phyloP scores from a whole-genome alignment of 768 basidiomycete genomes.

The Candolleomyces eurysporus region DNA sequence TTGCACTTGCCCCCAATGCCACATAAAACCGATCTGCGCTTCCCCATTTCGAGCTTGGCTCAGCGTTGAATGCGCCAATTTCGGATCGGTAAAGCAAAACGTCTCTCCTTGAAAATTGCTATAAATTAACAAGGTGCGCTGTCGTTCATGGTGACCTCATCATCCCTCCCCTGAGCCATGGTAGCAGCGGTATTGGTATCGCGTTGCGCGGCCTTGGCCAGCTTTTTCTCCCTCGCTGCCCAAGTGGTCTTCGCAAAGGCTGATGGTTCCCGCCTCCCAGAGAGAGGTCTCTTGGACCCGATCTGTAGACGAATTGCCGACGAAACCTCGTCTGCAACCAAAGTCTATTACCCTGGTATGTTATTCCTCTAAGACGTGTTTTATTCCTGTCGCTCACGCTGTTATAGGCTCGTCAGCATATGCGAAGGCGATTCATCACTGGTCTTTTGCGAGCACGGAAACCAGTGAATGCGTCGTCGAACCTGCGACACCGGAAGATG shows the following conservation, averaged over 20 bases:
- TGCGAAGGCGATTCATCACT: slow-evolving; percentile 43
- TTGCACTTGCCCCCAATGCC: too few species aligned
- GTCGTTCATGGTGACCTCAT: too few species aligned
- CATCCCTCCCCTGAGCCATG: too few species aligned
- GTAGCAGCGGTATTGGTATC: neutral
- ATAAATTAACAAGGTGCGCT: too few species aligned
- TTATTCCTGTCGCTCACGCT: neutral
- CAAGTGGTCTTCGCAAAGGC: neutral
- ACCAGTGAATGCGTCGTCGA: slow-evolving; percentile 51
- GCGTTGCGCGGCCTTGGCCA: neutral
- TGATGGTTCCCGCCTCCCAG: neutral
- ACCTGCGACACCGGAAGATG: slow-evolving; percentile 48
- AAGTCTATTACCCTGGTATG: slow-evolving; percentile 43
- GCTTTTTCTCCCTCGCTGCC: neutral
- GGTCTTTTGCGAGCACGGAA: slow-evolving; percentile 47
- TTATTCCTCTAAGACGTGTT: neutral
- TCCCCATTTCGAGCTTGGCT: too few species aligned
- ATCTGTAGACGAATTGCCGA: slow-evolving; percentile 36
- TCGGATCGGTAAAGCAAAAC: too few species aligned
- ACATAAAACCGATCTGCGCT: too few species aligned
- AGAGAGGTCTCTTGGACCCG: slow-evolving; percentile 10
- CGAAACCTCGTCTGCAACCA: slow-evolving; percentile 41
- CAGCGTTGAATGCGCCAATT: too few species aligned
- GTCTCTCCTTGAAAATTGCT: too few species aligned
- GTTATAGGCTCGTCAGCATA: slow-evolving; percentile 30